These are phyloP conservation scores for Jatropha multifida DNA, from an alignment of 441 rosid species.

Conservation along the genomic window DNA sequence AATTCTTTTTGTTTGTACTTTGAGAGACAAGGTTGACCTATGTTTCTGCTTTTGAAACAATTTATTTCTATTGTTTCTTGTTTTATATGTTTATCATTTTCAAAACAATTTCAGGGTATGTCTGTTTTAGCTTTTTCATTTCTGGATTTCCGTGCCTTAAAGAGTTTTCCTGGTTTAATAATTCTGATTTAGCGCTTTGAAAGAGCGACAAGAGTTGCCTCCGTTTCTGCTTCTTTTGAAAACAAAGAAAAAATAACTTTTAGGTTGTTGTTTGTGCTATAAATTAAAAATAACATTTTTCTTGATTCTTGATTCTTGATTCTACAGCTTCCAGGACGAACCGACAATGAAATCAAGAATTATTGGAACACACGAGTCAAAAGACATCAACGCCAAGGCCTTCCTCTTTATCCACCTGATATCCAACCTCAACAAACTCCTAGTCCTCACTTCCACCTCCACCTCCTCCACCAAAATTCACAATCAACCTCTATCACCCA, in stretches of 20 bases:
- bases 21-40: no score
- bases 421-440: conserved; percentile 44
- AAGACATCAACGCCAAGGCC: conserved; percentile 76
- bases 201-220: no score
- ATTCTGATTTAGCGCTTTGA: no score
- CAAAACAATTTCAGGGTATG: no score
- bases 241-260: background rate
- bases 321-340: conserved; percentile 81
- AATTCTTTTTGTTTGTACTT: no score
- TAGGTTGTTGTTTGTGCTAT: background rate
- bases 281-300: background rate
- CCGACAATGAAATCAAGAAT: conserved; percentile 91
- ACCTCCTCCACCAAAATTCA: background rate
- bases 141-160: no score
- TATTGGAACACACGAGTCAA: conserved; percentile 92
- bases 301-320: background rate
- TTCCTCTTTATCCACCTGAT: conserved; percentile 78
- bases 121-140: no score
- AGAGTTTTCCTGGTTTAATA: no score
- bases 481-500: background rate
- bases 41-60: no score
- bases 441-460: conserved; percentile 17
- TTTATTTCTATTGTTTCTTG: no score
- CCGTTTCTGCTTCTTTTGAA: background rate
- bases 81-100: no score